Evolutionary conservation across 2,329 filamentous ascomycete species (phyloP), one percentile per base, ranked within the genome.

Genomic region (Xylariaceae sp.): DNA sequence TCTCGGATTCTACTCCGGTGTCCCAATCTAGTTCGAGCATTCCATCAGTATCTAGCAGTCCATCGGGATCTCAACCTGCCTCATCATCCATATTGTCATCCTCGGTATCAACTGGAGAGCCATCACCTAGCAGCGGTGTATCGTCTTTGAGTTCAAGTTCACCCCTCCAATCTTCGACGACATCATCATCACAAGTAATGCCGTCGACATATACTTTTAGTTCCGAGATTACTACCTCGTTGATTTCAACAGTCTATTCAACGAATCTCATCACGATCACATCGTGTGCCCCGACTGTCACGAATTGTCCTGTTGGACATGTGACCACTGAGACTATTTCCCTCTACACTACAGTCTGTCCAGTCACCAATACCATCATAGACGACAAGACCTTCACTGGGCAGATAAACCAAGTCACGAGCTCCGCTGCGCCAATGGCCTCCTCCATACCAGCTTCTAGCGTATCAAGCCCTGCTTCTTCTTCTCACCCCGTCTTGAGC

Each of bases 321-420:
- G 62, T 68, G 6, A 68, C 64, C 5, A 69, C 67, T 7, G 61
- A 69, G 39, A 60, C 60, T 27, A 55, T 67, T 8, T 68, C 66
- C 9, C 35, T 64, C 12, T 69, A 67, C 35, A 69, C 67, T 3
- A 69, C 67, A 2, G 51, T 69, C 39, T 69, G 65, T 41, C 66
- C 67, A n/a, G 60, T 69, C 8, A 67, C 65, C 9, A 57, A 65
- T 6, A 67, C 65, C n/a, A 34, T 67, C n/a, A 55, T 67, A 40
- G 65, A 67, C 51, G 65, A 61, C 7, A 65, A 53, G 34, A 67
- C 65, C 1, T 67, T 56, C 27, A 60, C 56, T 44, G 61, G 60
- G 50, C 55, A 54, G 7, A 42, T 49, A 46, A 50, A 48, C 19
- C 37, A 43, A 26, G 51, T 49, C 4, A 50, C 45, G 9, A 55